Base-by-base conservation (phyloP, 164 flowering plant genomes). In the Vitis labrusca region DNA sequence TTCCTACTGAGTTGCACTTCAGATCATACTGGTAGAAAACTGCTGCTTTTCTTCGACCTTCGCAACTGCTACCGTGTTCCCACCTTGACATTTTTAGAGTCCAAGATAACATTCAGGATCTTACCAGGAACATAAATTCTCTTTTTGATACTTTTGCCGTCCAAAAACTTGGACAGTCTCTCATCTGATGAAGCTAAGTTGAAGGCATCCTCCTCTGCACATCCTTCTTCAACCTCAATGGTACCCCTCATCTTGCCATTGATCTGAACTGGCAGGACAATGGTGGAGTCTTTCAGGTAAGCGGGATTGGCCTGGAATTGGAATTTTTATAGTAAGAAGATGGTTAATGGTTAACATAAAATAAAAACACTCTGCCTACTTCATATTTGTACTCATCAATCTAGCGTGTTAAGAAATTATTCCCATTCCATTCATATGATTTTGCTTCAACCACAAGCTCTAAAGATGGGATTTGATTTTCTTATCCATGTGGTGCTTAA, bases 201-300 rank as follows among this genome's bases (percentile, higher is more conserved):
- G 72, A 93, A 89, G 64, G 96, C 99, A 47, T 89, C 91, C 16
- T 90, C 97, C 70, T 90, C 97, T 0, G 89, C 70, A 72, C 93
- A 90, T 54, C 82, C 71, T 80, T 86, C 82, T 72, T 91, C 97
- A 19, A 95, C 83, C 73, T 84, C 84, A 58, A 95, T 86, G 59
- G 98, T 91, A 64, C 99, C 98, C 78, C 99, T 84, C 17, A 85
- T 95, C 82, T 95, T 95, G 59, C 99, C 99, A 69, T 95, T 93
- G 69, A 95, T 91, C 79, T 95, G 99, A 78, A 95, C 92, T 1
- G 99, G 99, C 50, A 95, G 84, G 60, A 83, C 79, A 9, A 93
- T 69, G 0, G 82, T 88, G 5, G 92, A 70, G 64, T 90, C 94
- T 79, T 91, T 88, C 80, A 95, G 61, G 76, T 85, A 90, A 19